Evolutionary conservation across 1,284 basidiomycete genomes (phyloP).

Genomic region (Porodaedalea pini): DNA sequence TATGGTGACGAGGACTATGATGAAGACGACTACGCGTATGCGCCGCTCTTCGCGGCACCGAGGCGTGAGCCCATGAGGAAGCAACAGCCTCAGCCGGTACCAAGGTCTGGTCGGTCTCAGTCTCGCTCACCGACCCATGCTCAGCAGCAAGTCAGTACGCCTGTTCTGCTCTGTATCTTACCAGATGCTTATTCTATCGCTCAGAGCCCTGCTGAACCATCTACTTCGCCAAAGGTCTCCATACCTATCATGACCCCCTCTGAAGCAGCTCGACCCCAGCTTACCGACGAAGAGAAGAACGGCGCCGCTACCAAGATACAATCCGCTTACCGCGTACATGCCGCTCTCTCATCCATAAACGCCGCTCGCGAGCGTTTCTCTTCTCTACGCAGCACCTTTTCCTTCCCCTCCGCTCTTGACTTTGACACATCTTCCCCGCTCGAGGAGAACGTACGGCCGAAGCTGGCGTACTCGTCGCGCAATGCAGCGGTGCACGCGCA

Average conservation of each 20-base stretch:
- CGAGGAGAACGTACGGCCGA: conserved; percentile 10
- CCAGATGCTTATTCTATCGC: neutral
- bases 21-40: neutral
- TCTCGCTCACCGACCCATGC: neutral
- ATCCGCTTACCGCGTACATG: conserved; percentile 19
- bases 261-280: neutral
- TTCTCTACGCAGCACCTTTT: conserved; percentile 30
- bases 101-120: neutral
- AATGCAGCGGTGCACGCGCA: conserved; percentile 49
- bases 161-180: neutral
- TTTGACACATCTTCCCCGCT: neutral
- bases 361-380: conserved; percentile 24
- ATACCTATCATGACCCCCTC: conserved; percentile 11
- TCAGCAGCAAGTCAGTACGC: neutral
- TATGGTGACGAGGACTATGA: conserved; percentile 2
- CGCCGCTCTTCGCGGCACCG: neutral
- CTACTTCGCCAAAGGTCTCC: neutral
- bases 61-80: neutral
- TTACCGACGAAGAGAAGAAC: neutral
- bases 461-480: conserved; percentile 38
- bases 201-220: neutral
- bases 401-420: conserved; percentile 28
- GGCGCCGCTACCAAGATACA: conserved; percentile 21
- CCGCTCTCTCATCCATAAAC: conserved; percentile 3
- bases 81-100: neutral